A percentile compares a stretch with the other conserved stretches of the same genome.
Evolutionary conservation across 2,329 filamentous ascomycete species (phyloP).

Genomic region (Aspergillus udagawae): DNA sequence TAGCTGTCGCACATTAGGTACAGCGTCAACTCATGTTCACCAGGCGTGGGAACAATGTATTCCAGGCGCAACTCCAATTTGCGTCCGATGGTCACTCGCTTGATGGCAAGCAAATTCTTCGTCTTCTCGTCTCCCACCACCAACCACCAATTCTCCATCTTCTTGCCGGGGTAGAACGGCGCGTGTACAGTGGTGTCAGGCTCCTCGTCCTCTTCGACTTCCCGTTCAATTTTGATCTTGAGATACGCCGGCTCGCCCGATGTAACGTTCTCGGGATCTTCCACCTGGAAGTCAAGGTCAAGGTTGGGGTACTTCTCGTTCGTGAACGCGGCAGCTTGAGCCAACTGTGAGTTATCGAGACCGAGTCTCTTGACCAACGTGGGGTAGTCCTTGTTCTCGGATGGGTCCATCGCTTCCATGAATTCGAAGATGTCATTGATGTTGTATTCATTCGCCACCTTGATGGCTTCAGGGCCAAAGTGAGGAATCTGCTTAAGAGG

Average conservation of each 20-base stretch:
- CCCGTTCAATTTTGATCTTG: slow-evolving; percentile 78
- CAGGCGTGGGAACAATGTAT: slow-evolving; percentile 81
- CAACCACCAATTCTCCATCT: slow-evolving; percentile 98
- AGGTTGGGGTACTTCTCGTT: slow-evolving; percentile 96
- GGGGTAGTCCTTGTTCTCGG: slow-evolving; percentile 79
- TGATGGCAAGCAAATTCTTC: slow-evolving; percentile 85
- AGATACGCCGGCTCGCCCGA: slow-evolving; percentile 79
- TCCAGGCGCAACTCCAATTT: slow-evolving; percentile 77
- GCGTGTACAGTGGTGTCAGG: slow-evolving; percentile 84
- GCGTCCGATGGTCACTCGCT: slow-evolving; percentile 81
- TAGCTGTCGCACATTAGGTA: slow-evolving; percentile 98
- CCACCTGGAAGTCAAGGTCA: slow-evolving; percentile 81
- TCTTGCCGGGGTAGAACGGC: slow-evolving; percentile 86
- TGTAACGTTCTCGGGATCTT: slow-evolving; percentile 74
- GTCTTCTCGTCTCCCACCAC: slow-evolving; percentile 90
- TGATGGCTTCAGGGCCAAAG: slow-evolving; percentile 78
- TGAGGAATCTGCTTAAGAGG: slow-evolving; percentile 97
- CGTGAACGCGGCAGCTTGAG: slow-evolving; percentile 88
- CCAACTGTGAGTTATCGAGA: slow-evolving; percentile 75
- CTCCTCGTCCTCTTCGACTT: slow-evolving; percentile 69
- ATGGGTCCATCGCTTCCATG: slow-evolving; percentile 97
- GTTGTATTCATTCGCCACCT: slow-evolving; percentile 72
- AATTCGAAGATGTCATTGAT: slow-evolving; percentile 96
- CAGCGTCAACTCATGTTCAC: slow-evolving; percentile 81
- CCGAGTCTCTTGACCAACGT: slow-evolving; percentile 73